Conservation (phyloP, 2,329 filamentous ascomycete genomes). For the Cladosporium sp. region DNA sequence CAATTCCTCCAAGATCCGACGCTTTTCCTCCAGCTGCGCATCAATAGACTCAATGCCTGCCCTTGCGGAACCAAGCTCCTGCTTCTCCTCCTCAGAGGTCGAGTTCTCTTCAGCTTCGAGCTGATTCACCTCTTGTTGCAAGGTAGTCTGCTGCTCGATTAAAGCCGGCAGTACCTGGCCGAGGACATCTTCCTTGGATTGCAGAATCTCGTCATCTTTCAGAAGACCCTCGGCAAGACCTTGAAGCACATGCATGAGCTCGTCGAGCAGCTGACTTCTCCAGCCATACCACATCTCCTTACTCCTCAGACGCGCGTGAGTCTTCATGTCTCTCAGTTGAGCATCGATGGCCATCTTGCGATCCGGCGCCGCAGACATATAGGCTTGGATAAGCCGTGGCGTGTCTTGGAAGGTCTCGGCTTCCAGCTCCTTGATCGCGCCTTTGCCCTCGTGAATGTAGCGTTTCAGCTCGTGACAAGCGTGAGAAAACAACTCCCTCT, state of each 20-base stretch:
- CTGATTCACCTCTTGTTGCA: constrained; percentile 56
- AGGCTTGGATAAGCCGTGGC: constrained; percentile 84
- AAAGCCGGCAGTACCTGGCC: constrained; percentile 61
- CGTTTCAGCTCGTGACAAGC: constrained; percentile 91
- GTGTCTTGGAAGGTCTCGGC: constrained; percentile 83
- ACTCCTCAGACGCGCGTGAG: constrained; percentile 79
- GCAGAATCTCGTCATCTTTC: constrained; percentile 61
- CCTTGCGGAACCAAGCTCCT: constrained; percentile 69
- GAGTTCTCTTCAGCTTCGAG: constrained; percentile 68
- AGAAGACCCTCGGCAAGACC: constrained; percentile 72
- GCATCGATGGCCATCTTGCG: constrained; percentile 86
- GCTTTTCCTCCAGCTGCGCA: constrained; percentile 63
- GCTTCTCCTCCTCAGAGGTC: constrained; percentile 71
- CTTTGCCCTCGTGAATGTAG: constrained; percentile 88
- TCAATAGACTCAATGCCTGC: constrained; percentile 60
- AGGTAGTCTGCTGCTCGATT: constrained; percentile 51
- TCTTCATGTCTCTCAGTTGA: constrained; percentile 96
- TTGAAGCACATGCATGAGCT: constrained; percentile 72
- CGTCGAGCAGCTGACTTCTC: constrained; percentile 81
- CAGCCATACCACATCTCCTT: constrained; percentile 98
- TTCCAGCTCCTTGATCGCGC: constrained; percentile 86
- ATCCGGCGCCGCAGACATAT: constrained; percentile 75
- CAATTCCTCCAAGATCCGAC: constrained; percentile 59
- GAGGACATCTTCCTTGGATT: constrained; percentile 63
- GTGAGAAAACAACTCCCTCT: constrained; percentile 91